A percentile compares a stretch with the other conserved stretches of the same genome.
These are phyloP conservation scores for Phaseolus lunatus DNA, from an alignment of 306 rosid genomes.

Conservation along the genomic window DNA sequence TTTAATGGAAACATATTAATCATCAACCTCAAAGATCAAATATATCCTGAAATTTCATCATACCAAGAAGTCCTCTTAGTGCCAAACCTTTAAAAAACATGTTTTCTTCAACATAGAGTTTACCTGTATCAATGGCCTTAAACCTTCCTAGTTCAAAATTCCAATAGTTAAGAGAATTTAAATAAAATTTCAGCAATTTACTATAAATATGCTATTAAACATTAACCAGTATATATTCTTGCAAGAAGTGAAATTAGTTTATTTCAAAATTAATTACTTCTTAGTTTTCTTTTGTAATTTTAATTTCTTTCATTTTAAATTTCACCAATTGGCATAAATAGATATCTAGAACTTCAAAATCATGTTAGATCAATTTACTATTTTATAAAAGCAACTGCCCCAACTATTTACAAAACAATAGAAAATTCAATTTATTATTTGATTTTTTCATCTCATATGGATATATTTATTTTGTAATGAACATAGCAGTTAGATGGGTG, in stretches of 20 bases:
- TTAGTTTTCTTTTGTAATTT: neutral
- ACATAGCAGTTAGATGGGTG: slow-evolving; percentile 12
- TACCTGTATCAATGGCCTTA: no score
- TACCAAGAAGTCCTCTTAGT: no score
- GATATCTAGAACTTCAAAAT: neutral
- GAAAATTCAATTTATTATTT: neutral
- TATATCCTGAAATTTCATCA: no score
- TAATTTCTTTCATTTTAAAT: neutral
- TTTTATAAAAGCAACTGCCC: no score
- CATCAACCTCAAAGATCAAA: no score
- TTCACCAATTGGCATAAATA: slow-evolving; percentile 12
- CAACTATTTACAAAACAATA: neutral
- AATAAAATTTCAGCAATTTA: no score
- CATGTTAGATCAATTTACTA: no score
- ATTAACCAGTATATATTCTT: neutral
- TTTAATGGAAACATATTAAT: no score
- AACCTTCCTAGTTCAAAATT: no score
- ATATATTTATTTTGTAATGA: neutral
- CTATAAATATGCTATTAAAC: neutral
- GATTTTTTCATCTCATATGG: slow-evolving; percentile 1
- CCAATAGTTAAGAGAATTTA: no score
- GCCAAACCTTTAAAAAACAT: no score
- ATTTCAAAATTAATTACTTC: slow-evolving; percentile 12
- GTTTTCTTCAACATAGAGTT: no score
- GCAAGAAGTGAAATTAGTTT: neutral